Base-by-base conservation (phyloP, 352 stramenopile species). In the Globisporangium nodosum region DNA sequence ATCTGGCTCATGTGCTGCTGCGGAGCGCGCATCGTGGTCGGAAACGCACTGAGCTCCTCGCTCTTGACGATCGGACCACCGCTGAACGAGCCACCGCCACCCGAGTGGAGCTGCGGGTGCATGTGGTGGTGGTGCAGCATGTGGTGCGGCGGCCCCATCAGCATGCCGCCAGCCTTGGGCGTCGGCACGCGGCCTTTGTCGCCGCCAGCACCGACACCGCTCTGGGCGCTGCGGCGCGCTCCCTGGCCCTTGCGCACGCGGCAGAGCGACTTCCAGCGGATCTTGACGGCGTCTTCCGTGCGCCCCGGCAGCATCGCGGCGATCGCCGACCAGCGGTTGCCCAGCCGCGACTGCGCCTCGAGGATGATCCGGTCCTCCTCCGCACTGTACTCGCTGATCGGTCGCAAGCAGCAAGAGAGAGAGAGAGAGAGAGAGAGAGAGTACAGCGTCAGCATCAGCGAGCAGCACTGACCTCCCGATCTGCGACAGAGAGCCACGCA, bases 211-310 rank as follows among this genome's bases (percentile, higher is more conserved):
- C 21, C 21, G 21, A 24, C 21, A 24, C 45, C 49, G 9, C 40
- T 31, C 56, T 82, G 68, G 21, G 62, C 70, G 16, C 31, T 24
- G 42, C 74, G 71, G 15, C 75, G 75, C 15, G 40, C 40, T 11
- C 68, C 65, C 59, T 82, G 73, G 18, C 80, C 80, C 63, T 89
- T 91, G 35, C 81, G 78, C 45, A 90, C 81, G 35, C 85, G 73
- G 59, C 85, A 93, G 18, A 95, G 72, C 62, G 83, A 91, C 61
- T 97, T 97, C 87, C 88, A 97, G 9, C 86, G 79, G 60, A 96
- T 97, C 73, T 97, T 97, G 9, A 97, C 86, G 0, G 82, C 82
- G 59, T 97, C 92, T 59, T 96, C 89, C 0, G 87, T 96, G 40
- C 90, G 76, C 3, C 90, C 90, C 5, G 84, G 83, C n/a, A 97